phyloP scores from a whole-genome alignment of 148 eudicot species.

The Cornus kousa region DNA sequence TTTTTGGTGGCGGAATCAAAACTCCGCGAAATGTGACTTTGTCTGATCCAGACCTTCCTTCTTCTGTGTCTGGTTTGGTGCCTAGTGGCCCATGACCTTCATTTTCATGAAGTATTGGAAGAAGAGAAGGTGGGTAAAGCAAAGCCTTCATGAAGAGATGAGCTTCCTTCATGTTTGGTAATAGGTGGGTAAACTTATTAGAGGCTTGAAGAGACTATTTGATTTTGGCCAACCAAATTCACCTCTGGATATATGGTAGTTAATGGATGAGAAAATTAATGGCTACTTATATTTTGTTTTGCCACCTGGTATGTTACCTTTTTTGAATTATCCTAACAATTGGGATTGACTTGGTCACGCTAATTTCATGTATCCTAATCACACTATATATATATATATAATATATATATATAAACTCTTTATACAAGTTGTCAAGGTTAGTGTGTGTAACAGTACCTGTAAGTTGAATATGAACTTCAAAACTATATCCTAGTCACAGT shows the following conservation, averaged over 20 bases:
- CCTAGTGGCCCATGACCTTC: background rate
- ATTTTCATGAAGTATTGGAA: constrained; percentile 12
- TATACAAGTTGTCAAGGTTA: background rate
- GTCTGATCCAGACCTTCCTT: constrained; percentile 17
- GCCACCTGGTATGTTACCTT: background rate
- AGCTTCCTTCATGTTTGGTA: constrained; percentile 11
- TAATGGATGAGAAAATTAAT: constrained; percentile 19
- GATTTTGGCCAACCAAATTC: constrained; percentile 18
- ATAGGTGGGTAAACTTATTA: background rate
- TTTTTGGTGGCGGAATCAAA: background rate
- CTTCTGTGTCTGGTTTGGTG: constrained; percentile 16
- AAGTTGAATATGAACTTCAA: background rate
- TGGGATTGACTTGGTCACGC: background rate
- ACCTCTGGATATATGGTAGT: constrained; percentile 13
- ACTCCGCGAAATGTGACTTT: background rate
- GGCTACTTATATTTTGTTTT: background rate
- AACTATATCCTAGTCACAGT: no score
- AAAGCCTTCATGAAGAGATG: constrained; percentile 21
- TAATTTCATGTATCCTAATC: background rate
- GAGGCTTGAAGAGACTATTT: constrained; percentile 17
- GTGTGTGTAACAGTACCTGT: background rate
- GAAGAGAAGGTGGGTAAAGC: constrained; percentile 33
- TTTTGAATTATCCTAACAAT: background rate
- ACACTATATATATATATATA: background rate
- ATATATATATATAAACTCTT: background rate